These are phyloP conservation scores for Camelina neglecta DNA, from an alignment of 345 rosid genomes.

Conservation along the genomic window DNA sequence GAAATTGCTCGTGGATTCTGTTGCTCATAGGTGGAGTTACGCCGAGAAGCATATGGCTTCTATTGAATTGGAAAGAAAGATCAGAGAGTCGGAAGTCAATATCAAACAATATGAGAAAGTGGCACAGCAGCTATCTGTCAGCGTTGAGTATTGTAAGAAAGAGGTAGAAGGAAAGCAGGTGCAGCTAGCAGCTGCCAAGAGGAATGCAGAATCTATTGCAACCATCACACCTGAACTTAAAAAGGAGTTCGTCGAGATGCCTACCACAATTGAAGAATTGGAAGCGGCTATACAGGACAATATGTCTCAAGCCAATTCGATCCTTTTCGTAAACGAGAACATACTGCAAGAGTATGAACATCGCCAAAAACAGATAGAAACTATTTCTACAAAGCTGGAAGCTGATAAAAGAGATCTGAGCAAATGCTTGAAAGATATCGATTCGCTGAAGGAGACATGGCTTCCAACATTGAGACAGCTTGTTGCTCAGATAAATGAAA, in stretches of 20 bases:
- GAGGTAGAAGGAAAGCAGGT: constrained; percentile 58
- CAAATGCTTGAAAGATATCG: constrained; percentile 67
- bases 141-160: constrained; percentile 63
- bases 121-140: constrained; percentile 63
- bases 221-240: constrained; percentile 78
- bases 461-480: constrained; percentile 88
- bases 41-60: constrained; percentile 69
- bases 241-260: constrained; percentile 81
- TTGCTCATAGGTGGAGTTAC: constrained; percentile 60
- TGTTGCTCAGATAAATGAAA: constrained; percentile 78
- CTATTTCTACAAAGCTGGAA: constrained; percentile 60
- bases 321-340: constrained; percentile 79
- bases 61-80: constrained; percentile 82
- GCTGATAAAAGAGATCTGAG: constrained; percentile 61
- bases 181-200: constrained; percentile 73
- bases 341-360: constrained; percentile 80
- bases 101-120: constrained; percentile 73
- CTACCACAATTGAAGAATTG: constrained; percentile 83
- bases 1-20: constrained; percentile 69
- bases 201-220: constrained; percentile 78
- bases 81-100: constrained; percentile 67
- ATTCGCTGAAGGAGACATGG: constrained; percentile 79
- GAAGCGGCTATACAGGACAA: constrained; percentile 90
- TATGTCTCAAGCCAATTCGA: constrained; percentile 83
- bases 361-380: constrained; percentile 67